Percentiles rank a stretch among this genome's conserved stretches.
These are phyloP conservation scores for Strombidium stylifer DNA, from an alignment of 73 alveolate species.

Conservation along the genomic window DNA sequence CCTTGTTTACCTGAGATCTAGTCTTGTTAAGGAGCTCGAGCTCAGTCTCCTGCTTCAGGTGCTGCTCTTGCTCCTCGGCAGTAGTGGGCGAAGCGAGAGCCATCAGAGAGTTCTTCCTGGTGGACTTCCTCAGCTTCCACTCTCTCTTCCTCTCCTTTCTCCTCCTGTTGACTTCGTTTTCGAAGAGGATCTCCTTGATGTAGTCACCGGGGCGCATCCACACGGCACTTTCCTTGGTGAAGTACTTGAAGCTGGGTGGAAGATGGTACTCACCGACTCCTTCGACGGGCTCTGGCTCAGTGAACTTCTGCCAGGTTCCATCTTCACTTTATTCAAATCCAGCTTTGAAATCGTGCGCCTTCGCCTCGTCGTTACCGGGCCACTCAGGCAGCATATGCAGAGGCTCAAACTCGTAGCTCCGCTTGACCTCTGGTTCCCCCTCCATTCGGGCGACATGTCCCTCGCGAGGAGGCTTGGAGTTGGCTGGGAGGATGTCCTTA, in stretches of 20 bases:
- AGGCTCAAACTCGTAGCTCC: slow-evolving; percentile 56
- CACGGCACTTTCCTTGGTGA: slow-evolving; percentile 31
- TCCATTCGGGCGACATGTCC: slow-evolving; percentile 51
- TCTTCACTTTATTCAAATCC: slow-evolving; percentile 24
- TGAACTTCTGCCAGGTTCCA: slow-evolving; percentile 28
- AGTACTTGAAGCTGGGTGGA: slow-evolving; percentile 66
- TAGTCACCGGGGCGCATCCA: slow-evolving; percentile 59
- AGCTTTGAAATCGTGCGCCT: slow-evolving; percentile 40
- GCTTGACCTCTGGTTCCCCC: slow-evolving; percentile 51
- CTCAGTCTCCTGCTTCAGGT: slow-evolving; percentile 30
- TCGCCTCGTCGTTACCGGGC: slow-evolving; percentile 86
- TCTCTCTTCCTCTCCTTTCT: slow-evolving; percentile 35
- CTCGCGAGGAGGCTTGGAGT: slow-evolving; percentile 74
- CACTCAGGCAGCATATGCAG: slow-evolving; percentile 69
- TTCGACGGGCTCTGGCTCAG: too few relatives aligned
- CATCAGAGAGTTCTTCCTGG: slow-evolving; percentile 25
- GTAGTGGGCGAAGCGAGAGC: too few relatives aligned
- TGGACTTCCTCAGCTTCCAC: slow-evolving; percentile 27
- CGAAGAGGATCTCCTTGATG: slow-evolving; percentile 53
- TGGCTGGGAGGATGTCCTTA: slow-evolving; percentile 75
- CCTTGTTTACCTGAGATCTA: slow-evolving; percentile 38
- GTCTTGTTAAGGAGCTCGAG: slow-evolving; percentile 21
- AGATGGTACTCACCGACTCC: slow-evolving; percentile 46
- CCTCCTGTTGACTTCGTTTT: slow-evolving; percentile 34
- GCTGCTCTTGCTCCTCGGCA: background rate